Base-by-base conservation (phyloP, 1,284 basidiomycete species). In the Fomitopsis betulina region DNA sequence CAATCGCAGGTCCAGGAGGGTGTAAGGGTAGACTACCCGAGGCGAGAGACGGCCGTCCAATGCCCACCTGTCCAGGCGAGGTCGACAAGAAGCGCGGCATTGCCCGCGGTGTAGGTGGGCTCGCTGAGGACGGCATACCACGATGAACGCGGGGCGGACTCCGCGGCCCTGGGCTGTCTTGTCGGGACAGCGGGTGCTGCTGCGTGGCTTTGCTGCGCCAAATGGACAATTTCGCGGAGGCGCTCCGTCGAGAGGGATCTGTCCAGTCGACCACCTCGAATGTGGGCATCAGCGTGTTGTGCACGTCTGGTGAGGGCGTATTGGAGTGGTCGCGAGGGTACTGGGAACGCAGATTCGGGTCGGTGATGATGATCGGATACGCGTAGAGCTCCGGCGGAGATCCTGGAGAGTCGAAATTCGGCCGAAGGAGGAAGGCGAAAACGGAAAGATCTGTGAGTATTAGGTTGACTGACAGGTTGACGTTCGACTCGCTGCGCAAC, bases 241-340 rank as follows among this genome's bases (percentile, higher is more conserved):
- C 73, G 27, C 66, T 70, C 39, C 70, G 66, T 57, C 76, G 68
- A 25, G 69, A 71, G 15, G 74, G 67, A 53, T 77, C 73, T 21
- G 83, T 87, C 89, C 87, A 90, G 62, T 91, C 84, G 9, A 77
- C 62, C 7, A 85, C 66, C 19, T 82, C 79, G 62, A 91, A 85
- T 10, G 67, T 68, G 0, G 87, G 87, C 35, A 83, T 73, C 39
- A 61, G 60, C 30, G 68, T 67, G 56, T 70, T 65, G 56, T 56
- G 56, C 50, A 64, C 61, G 45, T 58, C 53, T 0, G 62, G 33
- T 9, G 58, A 10, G 32, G 53, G 54, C 30, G 70, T 58, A 51
- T 69, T 70, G 32, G 82, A 79, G 61, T 82, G 79, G 32, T 62
- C 60, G 13, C 68, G 58, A 40, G 72, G 53, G 67, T 85, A 85